A percentile compares a stretch with the other conserved stretches of the same genome.
These are phyloP conservation scores for Cladosporium sp. DNA, from an alignment of 2,329 filamentous ascomycete genomes.

Conservation along the genomic window DNA sequence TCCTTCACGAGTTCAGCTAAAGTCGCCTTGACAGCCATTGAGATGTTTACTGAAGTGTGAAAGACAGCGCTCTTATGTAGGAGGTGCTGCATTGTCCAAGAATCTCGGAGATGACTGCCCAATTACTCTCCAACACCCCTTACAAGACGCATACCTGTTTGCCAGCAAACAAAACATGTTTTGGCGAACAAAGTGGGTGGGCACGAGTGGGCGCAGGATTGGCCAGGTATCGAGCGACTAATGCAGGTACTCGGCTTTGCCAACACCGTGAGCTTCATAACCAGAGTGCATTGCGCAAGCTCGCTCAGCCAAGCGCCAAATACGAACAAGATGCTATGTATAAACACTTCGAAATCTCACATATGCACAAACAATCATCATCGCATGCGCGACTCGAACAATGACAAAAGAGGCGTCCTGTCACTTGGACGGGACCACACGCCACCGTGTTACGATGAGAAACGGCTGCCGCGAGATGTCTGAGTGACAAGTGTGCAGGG, in stretches of 20 bases:
- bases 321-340: not conserved
- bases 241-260: constrained; percentile 10
- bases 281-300: constrained; percentile 2
- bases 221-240: constrained; percentile 4
- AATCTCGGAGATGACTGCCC: not conserved
- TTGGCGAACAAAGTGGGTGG: not conserved
- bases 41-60: not conserved
- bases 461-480: constrained; percentile 9
- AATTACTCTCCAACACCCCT: not conserved
- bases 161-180: not conserved
- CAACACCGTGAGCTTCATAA: constrained; percentile 2
- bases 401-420: constrained; percentile 14
- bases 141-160: not conserved
- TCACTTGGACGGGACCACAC: not conserved
- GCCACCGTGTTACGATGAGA: constrained; percentile 4
- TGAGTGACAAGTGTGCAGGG: not conserved
- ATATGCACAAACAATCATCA: not conserved
- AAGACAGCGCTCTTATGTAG: not conserved
- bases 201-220: not conserved
- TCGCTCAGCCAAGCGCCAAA: not conserved
- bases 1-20: not conserved
- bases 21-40: not conserved
- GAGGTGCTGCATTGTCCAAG: not conserved
- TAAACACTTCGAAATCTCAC: not conserved
- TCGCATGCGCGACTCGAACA: not conserved